Percentiles rank a stretch among this genome's conserved stretches.
phyloP scores from a whole-genome alignment of 176 grass and related monocot species.

The Elymus sibiricus region DNA sequence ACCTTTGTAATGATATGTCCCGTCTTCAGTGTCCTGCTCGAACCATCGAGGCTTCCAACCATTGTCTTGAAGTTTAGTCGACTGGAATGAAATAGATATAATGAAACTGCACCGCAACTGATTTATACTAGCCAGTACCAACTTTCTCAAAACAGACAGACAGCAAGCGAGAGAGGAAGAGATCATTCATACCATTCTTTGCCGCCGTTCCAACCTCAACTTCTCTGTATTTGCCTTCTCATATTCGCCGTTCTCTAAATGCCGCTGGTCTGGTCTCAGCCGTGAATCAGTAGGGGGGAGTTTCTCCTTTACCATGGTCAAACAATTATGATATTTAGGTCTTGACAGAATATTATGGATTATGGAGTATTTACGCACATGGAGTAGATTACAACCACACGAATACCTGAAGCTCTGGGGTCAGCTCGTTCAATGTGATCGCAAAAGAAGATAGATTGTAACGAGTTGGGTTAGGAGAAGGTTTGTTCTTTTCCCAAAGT shows the following conservation, averaged over 20 bases:
- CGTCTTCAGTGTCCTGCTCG: slow-evolving; percentile 10
- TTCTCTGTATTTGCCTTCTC: slow-evolving; percentile 89
- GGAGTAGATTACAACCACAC: neutral
- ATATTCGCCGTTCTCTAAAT: slow-evolving; percentile 90
- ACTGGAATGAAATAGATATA: slow-evolving; percentile 21
- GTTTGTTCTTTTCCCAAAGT: slow-evolving; percentile 84
- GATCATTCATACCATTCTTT: slow-evolving; percentile 69
- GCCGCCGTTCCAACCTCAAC: slow-evolving; percentile 68
- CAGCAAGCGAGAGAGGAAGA: neutral
- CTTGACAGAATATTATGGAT: neutral
- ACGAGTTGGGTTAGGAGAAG: slow-evolving; percentile 71
- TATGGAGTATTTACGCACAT: neutral
- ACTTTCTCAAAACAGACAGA: neutral
- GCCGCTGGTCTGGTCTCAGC: slow-evolving; percentile 85
- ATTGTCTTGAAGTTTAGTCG: slow-evolving; percentile 63
- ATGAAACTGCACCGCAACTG: neutral
- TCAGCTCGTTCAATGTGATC: slow-evolving; percentile 88
- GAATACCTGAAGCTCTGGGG: slow-evolving; percentile 74
- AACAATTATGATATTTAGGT: neutral
- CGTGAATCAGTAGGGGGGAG: slow-evolving; percentile 95
- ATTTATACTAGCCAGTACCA: neutral
- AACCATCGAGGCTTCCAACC: slow-evolving; percentile 78
- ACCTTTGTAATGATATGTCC: slow-evolving; percentile 47
- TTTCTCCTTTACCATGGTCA: slow-evolving; percentile 61
- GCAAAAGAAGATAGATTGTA: slow-evolving; percentile 93